These are phyloP conservation scores for Diaporthe ilicicola DNA, from an alignment of 2,329 filamentous ascomycete genomes.

Conservation along the genomic window DNA sequence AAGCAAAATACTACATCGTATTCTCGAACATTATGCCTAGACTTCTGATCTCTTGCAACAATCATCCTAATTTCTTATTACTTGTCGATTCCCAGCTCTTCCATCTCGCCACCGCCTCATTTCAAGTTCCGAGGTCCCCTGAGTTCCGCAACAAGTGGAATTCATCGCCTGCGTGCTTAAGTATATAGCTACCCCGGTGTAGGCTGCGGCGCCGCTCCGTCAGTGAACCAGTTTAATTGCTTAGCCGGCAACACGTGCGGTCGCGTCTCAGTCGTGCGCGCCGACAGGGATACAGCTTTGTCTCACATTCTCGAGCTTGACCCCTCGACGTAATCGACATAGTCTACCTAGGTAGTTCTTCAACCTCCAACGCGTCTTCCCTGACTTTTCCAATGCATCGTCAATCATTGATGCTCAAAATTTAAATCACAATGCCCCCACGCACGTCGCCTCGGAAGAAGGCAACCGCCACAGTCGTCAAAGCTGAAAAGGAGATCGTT, in stretches of 20 bases:
- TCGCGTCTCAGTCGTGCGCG: constrained; percentile 19
- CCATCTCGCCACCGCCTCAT: too few species aligned
- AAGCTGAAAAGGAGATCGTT: constrained; percentile 34
- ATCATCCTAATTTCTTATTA: too few species aligned
- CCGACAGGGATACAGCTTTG: constrained; percentile 11
- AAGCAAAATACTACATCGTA: too few species aligned
- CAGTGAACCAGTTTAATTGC: neutral
- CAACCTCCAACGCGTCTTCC: neutral
- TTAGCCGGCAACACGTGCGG: neutral
- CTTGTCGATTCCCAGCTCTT: too few species aligned
- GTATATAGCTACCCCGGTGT: too few species aligned
- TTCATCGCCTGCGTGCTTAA: too few species aligned
- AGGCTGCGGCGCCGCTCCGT: too few species aligned
- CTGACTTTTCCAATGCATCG: neutral
- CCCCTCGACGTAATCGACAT: neutral
- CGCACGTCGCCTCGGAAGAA: constrained; percentile 33
- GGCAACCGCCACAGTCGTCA: constrained; percentile 35
- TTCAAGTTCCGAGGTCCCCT: too few species aligned
- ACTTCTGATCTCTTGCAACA: too few species aligned
- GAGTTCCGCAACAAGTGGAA: too few species aligned
- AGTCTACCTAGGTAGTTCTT: too few species aligned
- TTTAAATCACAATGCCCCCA: constrained; percentile 26
- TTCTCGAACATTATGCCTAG: too few species aligned
- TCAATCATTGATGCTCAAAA: neutral
- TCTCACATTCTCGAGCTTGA: constrained; percentile 6